Conservation (phyloP, 2,329 filamentous ascomycete genomes). For the Ophiostoma quercus region DNA sequence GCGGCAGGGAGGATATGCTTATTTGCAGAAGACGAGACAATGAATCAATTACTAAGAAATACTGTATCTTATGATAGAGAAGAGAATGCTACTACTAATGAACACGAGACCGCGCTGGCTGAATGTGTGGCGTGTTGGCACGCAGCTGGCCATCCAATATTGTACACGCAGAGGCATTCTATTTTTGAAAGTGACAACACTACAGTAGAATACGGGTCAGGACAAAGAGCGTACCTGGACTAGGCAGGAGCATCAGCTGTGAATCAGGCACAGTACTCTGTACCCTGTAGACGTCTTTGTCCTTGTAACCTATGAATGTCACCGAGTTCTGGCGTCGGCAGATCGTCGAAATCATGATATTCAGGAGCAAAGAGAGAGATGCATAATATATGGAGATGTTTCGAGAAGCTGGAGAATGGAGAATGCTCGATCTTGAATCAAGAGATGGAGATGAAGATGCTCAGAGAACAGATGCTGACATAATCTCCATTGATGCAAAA, state of each 20-base stretch:
- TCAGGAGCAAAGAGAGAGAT: neutral
- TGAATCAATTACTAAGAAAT: constrained; percentile 3
- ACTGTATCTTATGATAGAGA: neutral
- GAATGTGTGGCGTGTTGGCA: constrained; percentile 1
- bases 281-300: neutral
- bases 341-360: constrained; percentile 10
- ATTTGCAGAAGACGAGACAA: neutral
- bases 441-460: too few relatives aligned
- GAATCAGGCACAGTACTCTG: neutral
- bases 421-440: too few relatives aligned
- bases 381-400: constrained; percentile 5
- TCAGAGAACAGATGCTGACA: neutral
- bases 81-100: neutral
- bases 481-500: neutral
- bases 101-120: neutral
- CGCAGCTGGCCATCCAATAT: neutral
- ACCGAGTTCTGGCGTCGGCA: neutral
- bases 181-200: neutral
- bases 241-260: constrained; percentile 5
- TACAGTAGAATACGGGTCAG: neutral
- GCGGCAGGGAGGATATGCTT: neutral
- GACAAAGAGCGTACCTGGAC: neutral
- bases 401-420: neutral
- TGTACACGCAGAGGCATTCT: neutral
- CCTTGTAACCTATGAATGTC: neutral